Conservation (phyloP, 345 rosid species). For the Aquilaria yunnanensis region DNA sequence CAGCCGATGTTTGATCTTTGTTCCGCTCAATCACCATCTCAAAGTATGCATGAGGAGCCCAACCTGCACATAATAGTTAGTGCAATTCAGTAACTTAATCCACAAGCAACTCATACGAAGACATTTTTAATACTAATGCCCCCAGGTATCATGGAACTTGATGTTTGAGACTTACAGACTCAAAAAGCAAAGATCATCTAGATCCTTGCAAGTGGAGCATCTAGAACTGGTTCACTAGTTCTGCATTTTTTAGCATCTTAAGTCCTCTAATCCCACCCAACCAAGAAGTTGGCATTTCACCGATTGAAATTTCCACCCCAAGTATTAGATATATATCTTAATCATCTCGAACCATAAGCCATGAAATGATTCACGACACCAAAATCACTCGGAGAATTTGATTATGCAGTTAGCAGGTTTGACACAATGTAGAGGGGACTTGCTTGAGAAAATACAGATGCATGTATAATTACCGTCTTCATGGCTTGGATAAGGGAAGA, state of each 20-base stretch:
- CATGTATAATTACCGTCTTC: constrained; percentile 23
- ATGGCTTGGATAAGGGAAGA: constrained; percentile 45
- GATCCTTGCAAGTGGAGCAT: no score
- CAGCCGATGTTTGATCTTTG: constrained; percentile 11
- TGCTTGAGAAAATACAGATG: no score
- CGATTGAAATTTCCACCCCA: no score
- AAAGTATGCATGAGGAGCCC: constrained; percentile 58
- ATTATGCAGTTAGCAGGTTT: no score
- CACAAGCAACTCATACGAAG: neutral
- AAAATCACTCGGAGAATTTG: no score
- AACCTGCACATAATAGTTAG: constrained; percentile 20
- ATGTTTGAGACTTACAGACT: neutral
- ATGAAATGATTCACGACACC: no score
- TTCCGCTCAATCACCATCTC: constrained; percentile 31
- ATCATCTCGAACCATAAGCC: no score
- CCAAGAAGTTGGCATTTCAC: no score
- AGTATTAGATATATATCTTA: no score
- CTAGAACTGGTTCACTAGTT: no score
- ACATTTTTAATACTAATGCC: neutral
- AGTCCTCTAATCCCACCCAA: no score
- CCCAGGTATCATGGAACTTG: neutral
- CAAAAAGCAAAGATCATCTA: neutral
- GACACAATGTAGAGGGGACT: neutral
- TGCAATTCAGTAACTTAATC: neutral
- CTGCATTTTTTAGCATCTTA: no score